Percentiles rank a stretch among this genome's conserved stretches.
These are phyloP conservation scores for Clonostachys solani DNA, from an alignment of 2,329 filamentous ascomycete species.

Conservation along the genomic window DNA sequence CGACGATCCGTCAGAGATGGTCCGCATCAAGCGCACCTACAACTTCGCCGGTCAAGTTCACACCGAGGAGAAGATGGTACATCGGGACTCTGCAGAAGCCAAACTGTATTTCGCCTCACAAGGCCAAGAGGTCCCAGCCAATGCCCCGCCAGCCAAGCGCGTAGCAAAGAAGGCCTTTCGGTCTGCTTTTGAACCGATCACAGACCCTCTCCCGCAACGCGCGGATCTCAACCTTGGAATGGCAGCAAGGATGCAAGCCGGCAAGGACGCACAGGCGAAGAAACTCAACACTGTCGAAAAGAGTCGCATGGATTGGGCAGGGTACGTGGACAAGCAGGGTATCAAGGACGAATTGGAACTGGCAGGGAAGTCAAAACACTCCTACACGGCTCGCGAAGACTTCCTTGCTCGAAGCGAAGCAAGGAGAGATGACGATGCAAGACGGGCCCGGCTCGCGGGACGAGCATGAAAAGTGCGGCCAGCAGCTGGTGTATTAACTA, in stretches of 20 bases:
- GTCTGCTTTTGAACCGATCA: conserved; percentile 57
- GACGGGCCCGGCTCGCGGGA: conserved; percentile 40
- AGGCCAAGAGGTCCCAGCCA: conserved; percentile 17
- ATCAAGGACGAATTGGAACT: conserved; percentile 65
- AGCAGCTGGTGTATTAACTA: too few species aligned
- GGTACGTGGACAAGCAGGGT: conserved; percentile 67
- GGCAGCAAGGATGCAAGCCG: conserved; percentile 39
- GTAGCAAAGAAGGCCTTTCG: conserved; percentile 49
- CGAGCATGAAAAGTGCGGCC: background rate
- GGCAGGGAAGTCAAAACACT: conserved; percentile 61
- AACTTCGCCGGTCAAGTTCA: conserved; percentile 71
- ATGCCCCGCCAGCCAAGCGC: conserved; percentile 11
- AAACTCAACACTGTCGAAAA: conserved; percentile 70
- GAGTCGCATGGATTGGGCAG: conserved; percentile 70
- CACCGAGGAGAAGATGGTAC: conserved; percentile 67
- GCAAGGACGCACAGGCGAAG: conserved; percentile 47
- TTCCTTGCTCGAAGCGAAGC: conserved; percentile 63
- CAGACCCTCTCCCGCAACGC: conserved; percentile 37
- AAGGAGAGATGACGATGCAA: conserved; percentile 56
- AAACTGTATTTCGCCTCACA: conserved; percentile 57
- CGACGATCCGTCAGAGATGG: conserved; percentile 30
- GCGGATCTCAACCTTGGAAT: conserved; percentile 56
- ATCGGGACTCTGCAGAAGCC: conserved; percentile 61
- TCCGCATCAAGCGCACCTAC: conserved; percentile 68
- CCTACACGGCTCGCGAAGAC: conserved; percentile 57